Base-by-base conservation (phyloP, 23 red algal genomes). In the Gracilaria domingensis region DNA sequence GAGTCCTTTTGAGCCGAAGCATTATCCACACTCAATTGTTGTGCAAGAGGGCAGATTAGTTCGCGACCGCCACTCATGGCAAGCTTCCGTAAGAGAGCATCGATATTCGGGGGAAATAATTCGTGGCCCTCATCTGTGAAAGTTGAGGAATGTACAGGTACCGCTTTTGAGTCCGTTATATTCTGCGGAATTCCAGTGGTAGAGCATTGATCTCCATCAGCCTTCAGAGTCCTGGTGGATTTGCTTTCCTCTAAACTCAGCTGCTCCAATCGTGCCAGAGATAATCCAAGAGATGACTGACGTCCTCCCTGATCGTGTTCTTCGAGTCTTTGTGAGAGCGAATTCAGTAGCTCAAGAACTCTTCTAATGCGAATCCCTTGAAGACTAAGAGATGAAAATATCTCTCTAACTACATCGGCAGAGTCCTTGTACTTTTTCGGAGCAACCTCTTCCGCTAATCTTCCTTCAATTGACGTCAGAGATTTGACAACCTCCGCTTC, bases 241-340 rank as follows among this genome's bases (percentile, higher is more conserved):
- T 67, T 79, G 39, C 2, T 56, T 16, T 75, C 66, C 28, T 79
- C 71, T 12, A 77, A 40, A 80, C 37, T 33, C 35, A 90, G 58
- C 87, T 90, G 71, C 58, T 90, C 87, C n/a, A 90, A 56, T n/a
- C 87, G 87, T 30, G 87, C 87, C 0, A 90, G 26, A 23, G 87
- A 90, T n/a, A 90, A 64, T 44, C 87, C 87, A 29, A 90, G 74
- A 49, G 71, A 70, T 0, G 71, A 76, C 16, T 57, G 71, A 28
- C 87, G 39, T 25, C 87, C 76, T 50, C 73, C 64, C 45, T 53
- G 54, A 51, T 90, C 87, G 25, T 76, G 59, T 66, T 48, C 76
- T 76, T 81, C 55, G 8, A 90, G 49, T 45, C 87, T 70, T 59
- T 61, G 44, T 25, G 87, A 77, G 35, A 90, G 87, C 2, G 56